These are phyloP conservation scores for Claviceps africana DNA, from an alignment of 2,329 filamentous ascomycete genomes.

Conservation along the genomic window DNA sequence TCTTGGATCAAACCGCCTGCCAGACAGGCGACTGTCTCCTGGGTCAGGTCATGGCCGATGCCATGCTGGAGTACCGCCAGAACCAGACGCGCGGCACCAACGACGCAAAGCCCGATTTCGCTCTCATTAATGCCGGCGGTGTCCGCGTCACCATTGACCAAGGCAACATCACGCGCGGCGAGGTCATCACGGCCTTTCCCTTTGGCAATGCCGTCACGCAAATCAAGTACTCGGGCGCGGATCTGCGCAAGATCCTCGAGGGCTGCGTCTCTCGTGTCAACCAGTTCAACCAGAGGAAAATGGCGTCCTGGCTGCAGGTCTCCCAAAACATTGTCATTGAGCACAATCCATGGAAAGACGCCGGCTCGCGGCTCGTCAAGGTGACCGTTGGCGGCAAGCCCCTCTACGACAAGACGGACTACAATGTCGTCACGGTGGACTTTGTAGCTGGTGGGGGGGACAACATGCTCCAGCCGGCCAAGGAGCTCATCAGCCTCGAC, in stretches of 20 bases:
- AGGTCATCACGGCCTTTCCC: slow-evolving; percentile 50
- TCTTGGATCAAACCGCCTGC: slow-evolving; percentile 46
- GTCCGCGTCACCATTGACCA: slow-evolving; percentile 48
- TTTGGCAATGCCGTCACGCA: slow-evolving; percentile 53
- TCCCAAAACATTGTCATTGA: slow-evolving; percentile 40
- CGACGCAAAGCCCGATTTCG: slow-evolving; percentile 32
- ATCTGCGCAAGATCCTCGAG: slow-evolving; percentile 44
- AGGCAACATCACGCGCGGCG: slow-evolving; percentile 47
- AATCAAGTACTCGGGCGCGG: slow-evolving; percentile 35
- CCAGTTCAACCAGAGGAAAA: slow-evolving; percentile 35
- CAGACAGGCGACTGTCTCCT: slow-evolving; percentile 43
- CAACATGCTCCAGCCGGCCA: slow-evolving; percentile 36
- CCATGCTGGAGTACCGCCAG: slow-evolving; percentile 46
- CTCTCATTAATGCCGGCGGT: slow-evolving; percentile 49
- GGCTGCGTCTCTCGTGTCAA: slow-evolving; percentile 42
- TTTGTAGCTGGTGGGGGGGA: slow-evolving; percentile 50
- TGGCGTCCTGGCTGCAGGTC: slow-evolving; percentile 48
- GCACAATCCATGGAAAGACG: slow-evolving; percentile 38
- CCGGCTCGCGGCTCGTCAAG: slow-evolving; percentile 36
- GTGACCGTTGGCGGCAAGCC: slow-evolving; percentile 35
- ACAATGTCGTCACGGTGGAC: slow-evolving; percentile 47
- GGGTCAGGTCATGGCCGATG: slow-evolving; percentile 41
- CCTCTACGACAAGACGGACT: slow-evolving; percentile 31
- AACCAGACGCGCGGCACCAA: slow-evolving; percentile 27
- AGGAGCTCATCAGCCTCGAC: slow-evolving; percentile 31